phyloP scores from a whole-genome alignment of 495 filamentous ascomycete species.

The Penicillium canescens region DNA sequence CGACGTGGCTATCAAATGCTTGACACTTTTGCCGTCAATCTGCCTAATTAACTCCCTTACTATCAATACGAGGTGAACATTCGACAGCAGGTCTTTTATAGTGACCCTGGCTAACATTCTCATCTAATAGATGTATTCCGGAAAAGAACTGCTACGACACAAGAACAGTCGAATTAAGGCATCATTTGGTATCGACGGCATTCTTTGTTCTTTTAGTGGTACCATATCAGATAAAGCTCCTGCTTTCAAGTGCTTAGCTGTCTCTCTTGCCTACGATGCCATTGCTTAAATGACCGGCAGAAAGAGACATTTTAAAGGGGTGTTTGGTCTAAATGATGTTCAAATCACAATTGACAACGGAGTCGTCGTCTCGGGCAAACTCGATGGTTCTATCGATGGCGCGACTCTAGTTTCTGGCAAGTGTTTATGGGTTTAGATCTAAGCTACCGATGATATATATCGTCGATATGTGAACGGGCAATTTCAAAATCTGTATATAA shows the following conservation, averaged over 20 bases:
- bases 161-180: constrained; percentile 4
- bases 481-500: too few relatives aligned
- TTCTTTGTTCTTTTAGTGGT: constrained; percentile 5
- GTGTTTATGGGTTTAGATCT: constrained; percentile 5
- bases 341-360: constrained; percentile 3
- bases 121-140: constrained; percentile 2
- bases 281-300: constrained; percentile 1
- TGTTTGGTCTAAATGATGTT: constrained; percentile 1
- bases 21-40: too few relatives aligned
- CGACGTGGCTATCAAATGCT: too few relatives aligned
- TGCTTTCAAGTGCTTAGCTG: constrained; percentile 3
- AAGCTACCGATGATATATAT: not conserved
- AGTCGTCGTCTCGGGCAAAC: constrained; percentile 4
- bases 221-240: not conserved
- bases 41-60: too few relatives aligned
- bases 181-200: constrained; percentile 2
- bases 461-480: not conserved
- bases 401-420: constrained; percentile 4
- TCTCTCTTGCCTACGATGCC: constrained; percentile 6
- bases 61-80: too few relatives aligned
- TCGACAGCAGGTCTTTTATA: too few relatives aligned
- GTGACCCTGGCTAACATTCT: not conserved
- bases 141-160: constrained; percentile 2
- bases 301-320: constrained; percentile 2
- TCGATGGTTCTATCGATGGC: not conserved